Percentiles rank a stretch among this genome's conserved stretches.
phyloP scores from a whole-genome alignment of 192 early-diverging fungal species.

The Coemansia aciculifera region DNA sequence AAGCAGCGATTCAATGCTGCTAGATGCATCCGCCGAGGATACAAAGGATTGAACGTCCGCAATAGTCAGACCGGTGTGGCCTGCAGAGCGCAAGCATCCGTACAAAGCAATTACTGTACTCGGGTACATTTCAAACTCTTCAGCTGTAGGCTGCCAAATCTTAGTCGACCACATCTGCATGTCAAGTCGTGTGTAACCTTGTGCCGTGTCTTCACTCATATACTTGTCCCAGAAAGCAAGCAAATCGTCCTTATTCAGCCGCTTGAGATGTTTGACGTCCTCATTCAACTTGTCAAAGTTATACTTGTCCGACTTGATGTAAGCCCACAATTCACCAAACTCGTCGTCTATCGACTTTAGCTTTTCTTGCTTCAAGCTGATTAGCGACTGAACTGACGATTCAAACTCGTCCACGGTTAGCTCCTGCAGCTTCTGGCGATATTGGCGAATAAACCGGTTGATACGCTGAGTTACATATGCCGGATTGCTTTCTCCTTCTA shows the following conservation, averaged over 20 bases:
- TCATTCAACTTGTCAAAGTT: slow-evolving; percentile 64
- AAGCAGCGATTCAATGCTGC: too few relatives aligned
- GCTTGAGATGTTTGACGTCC: slow-evolving; percentile 5
- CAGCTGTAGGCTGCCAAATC: background rate
- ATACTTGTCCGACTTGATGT: slow-evolving; percentile 64
- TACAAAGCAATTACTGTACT: too few relatives aligned
- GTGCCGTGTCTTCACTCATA: slow-evolving; percentile 26
- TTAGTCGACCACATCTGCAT: background rate
- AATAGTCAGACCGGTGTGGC: background rate
- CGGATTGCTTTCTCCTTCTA: slow-evolving; percentile 82
- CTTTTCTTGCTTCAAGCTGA: slow-evolving; percentile 37
- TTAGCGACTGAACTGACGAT: slow-evolving; percentile 61
- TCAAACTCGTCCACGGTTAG: slow-evolving; percentile 23
- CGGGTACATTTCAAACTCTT: too few relatives aligned
- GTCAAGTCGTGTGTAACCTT: background rate
- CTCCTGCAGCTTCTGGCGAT: slow-evolving; percentile 37
- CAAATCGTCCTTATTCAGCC: slow-evolving; percentile 26
- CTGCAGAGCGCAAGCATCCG: background rate
- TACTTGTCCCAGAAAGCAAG: slow-evolving; percentile 36
- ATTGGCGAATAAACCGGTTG: slow-evolving; percentile 68
- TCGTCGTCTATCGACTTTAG: slow-evolving; percentile 58
- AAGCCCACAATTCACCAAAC: slow-evolving; percentile 58
- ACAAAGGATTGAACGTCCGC: background rate
- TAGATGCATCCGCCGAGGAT: too few relatives aligned
- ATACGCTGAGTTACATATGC: slow-evolving; percentile 75